Base-by-base conservation (phyloP, 2,329 filamentous ascomycete genomes). In the Curvularia verruculosa region DNA sequence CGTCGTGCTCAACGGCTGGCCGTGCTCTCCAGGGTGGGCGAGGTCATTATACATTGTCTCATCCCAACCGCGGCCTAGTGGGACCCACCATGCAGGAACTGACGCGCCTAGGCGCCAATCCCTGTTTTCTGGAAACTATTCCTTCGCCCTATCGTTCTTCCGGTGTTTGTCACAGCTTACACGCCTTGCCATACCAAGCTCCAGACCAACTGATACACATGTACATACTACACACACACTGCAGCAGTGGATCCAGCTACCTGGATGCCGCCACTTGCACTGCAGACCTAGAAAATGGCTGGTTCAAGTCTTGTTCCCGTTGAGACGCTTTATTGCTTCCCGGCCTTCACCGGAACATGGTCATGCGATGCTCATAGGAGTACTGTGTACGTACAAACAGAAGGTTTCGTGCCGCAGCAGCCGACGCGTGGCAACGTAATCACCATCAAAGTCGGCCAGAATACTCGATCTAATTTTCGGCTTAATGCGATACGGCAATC, bases 71-170 rank as follows among this genome's bases (percentile, higher is more conserved):
- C 44, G 41, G 53, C 24, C 58, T 63, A 64, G 61, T 49, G 50
- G 41, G 49, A 50, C 43, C 54, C 56, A 52, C 54, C 57, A 58
- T 65, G 62, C 62, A 65, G 62, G 62, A 63, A 63, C 62, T 57
- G 40, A 37, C 50, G 40, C 50, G 50, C 19, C 28, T 46, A 40
- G 37, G 49, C 49, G 41, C 45, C 40, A 50, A 53, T 63, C 59
- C 62, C 54, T 52, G 49, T 47, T 53, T 54, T 54, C 54, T 54
- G 24, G 54, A 59, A 62, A 29, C 26, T 29, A 29, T 29, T 8
- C 5, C 8, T 6, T 49, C 44, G 59, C 59, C 64, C 58, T 59
- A 64, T 64, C 49, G 59, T 52, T 46, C 60, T 45, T 9, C 39
- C 23, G 26, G 23, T 24, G 48, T 62, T 66, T 59, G 19, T 43